A percentile compares a stretch with the other conserved stretches of the same genome.
These are phyloP conservation scores for Rosa hybrid DNA, from an alignment of 331 rosid species.

Conservation along the genomic window DNA sequence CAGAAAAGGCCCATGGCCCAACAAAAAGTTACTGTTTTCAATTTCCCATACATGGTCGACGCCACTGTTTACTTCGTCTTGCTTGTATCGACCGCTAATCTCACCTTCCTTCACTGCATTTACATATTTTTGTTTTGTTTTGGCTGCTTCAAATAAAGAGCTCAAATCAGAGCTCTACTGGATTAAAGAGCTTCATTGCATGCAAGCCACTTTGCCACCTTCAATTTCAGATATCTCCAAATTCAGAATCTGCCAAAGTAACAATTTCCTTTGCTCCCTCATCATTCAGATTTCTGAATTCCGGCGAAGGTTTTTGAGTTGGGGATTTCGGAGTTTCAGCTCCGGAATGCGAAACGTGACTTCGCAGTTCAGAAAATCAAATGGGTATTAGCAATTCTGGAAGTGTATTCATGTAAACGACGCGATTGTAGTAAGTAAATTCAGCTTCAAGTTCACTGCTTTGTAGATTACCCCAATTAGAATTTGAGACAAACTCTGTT, in stretches of 20 bases:
- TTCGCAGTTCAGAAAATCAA: background rate
- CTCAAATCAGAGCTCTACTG: background rate
- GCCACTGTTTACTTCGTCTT: background rate
- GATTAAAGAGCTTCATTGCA: background rate
- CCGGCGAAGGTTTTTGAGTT: background rate
- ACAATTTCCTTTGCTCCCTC: background rate
- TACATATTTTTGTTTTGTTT: background rate
- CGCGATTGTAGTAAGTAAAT: background rate
- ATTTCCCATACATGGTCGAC: conserved; percentile 9
- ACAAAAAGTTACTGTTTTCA: background rate
- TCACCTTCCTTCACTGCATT: background rate
- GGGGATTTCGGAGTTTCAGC: background rate
- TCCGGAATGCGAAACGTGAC: background rate
- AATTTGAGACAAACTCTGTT: background rate
- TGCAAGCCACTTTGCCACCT: background rate
- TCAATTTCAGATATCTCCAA: background rate
- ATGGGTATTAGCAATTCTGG: background rate
- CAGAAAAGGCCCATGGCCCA: background rate
- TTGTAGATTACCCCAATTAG: background rate
- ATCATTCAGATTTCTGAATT: background rate
- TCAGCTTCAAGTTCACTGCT: background rate
- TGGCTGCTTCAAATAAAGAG: background rate
- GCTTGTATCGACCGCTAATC: background rate
- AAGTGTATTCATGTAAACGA: background rate
- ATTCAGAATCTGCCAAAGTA: background rate